Conservation (phyloP, 306 rosid genomes). For the Cicer bijugum region DNA sequence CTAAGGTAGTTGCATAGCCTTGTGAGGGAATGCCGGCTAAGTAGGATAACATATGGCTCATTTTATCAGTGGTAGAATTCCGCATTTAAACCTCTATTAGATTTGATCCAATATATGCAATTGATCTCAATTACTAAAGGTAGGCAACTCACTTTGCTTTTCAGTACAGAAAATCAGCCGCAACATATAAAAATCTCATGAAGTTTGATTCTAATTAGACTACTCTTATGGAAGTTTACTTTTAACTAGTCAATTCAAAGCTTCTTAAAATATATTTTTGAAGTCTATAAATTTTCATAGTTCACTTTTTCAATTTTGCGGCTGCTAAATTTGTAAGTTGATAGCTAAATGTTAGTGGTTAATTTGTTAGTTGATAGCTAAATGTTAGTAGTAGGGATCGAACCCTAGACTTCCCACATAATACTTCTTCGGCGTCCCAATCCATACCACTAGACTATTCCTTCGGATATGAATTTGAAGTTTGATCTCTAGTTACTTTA, state of each 20-base stretch:
- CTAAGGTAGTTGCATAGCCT: background rate
- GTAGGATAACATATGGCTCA: background rate
- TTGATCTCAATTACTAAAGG: background rate
- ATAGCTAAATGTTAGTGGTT: background rate
- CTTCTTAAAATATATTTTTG: constrained; percentile 8
- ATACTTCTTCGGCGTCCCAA: background rate
- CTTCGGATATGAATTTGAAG: no score
- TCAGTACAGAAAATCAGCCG: background rate
- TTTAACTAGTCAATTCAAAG: background rate
- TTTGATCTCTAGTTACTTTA: background rate
- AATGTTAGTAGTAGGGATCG: background rate
- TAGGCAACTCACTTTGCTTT: background rate
- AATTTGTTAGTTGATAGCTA: background rate
- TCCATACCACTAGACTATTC: no score
- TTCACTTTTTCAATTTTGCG: background rate
- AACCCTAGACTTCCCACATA: background rate
- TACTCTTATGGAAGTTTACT: background rate
- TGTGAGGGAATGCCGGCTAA: background rate
- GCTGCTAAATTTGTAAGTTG: background rate
- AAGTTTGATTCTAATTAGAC: background rate
- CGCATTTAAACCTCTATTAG: background rate
- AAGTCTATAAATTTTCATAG: background rate
- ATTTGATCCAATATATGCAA: background rate
- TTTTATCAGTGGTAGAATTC: background rate
- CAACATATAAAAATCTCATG: background rate